A percentile compares a stretch with the other conserved stretches of the same genome.
Evolutionary conservation across 1,284 basidiomycete species (phyloP).

Genomic region (Cryptococcus jaspeensis): DNA sequence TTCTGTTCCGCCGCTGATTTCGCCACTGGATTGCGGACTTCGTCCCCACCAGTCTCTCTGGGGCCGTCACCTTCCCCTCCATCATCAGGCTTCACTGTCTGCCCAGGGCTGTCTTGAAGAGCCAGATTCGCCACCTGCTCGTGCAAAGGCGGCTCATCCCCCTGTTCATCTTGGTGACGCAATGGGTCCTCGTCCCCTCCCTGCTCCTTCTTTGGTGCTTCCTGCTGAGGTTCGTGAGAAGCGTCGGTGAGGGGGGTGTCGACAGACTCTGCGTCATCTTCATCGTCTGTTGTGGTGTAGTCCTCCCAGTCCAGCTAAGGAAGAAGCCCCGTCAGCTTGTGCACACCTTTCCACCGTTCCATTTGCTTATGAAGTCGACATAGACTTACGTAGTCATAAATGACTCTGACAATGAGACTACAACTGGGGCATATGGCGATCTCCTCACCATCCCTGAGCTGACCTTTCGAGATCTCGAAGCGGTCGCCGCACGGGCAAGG

Average conservation of each 20-base stretch:
- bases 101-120: too few relatives aligned
- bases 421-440: slow-evolving; percentile 97
- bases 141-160: not conserved
- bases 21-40: not conserved
- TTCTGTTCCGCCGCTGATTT: slow-evolving; percentile 1
- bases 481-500: slow-evolving; percentile 98
- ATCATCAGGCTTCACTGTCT: not conserved
- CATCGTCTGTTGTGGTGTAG: slow-evolving; percentile 48
- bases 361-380: not conserved
- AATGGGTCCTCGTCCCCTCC: not conserved
- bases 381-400: slow-evolving; percentile 85
- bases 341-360: not conserved
- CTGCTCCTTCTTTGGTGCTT: not conserved
- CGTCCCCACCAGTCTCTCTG: not conserved
- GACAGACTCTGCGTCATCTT: slow-evolving; percentile 25
- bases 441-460: slow-evolving; percentile 88
- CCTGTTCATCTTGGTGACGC: not conserved
- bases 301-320: slow-evolving; percentile 52
- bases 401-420: slow-evolving; percentile 85
- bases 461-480: slow-evolving; percentile 88
- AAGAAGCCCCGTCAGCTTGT: not conserved
- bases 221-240: slow-evolving; percentile 4
- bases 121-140: slow-evolving; percentile 1
- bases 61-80: not conserved
- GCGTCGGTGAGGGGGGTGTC: slow-evolving; percentile 10